These are phyloP conservation scores for Sporothrix euskadiensis DNA, from an alignment of 2,329 filamentous ascomycete genomes.

Conservation along the genomic window DNA sequence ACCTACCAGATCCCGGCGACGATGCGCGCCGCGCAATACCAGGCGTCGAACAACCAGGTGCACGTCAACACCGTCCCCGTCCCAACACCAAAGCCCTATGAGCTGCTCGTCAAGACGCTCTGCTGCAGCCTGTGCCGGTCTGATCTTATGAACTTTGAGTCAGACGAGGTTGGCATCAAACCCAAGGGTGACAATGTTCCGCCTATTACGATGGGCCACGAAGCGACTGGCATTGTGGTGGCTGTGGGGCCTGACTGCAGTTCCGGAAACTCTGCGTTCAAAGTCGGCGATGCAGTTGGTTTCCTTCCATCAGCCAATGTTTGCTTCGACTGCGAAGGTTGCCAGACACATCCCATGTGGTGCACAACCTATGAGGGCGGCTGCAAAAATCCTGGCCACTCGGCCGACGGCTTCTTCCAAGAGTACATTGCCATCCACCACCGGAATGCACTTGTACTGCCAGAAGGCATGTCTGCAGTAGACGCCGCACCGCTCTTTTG, in stretches of 20 bases:
- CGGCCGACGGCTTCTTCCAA: constrained; percentile 36
- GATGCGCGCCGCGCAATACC: constrained; percentile 23
- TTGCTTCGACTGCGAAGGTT: constrained; percentile 36
- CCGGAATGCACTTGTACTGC: constrained; percentile 36
- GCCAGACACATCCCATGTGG: constrained; percentile 33
- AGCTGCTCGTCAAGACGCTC: constrained; percentile 24
- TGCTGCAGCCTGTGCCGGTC: constrained; percentile 26
- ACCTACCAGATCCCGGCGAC: constrained; percentile 14
- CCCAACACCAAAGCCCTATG: constrained; percentile 9
- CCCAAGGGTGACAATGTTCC: constrained; percentile 19
- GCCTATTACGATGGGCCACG: constrained; percentile 51
- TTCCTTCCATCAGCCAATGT: constrained; percentile 32
- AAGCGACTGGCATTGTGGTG: constrained; percentile 62
- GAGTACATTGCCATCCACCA: constrained; percentile 37
- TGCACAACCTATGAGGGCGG: constrained; percentile 33
- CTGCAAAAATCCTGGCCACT: constrained; percentile 36
- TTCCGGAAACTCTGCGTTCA: constrained; percentile 43
- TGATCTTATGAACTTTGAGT: constrained; percentile 25
- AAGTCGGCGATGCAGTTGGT: constrained; percentile 60
- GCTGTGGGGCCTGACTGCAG: constrained; percentile 38
- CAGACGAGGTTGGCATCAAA: constrained; percentile 25
- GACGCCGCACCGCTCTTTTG: constrained; percentile 39
- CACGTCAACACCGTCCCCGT: constrained; percentile 23
- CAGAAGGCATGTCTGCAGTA: constrained; percentile 32
- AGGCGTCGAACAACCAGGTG: constrained; percentile 1